phyloP scores from a whole-genome alignment of 2,329 filamentous ascomycete species.

The Aureobasidium leucospermi region DNA sequence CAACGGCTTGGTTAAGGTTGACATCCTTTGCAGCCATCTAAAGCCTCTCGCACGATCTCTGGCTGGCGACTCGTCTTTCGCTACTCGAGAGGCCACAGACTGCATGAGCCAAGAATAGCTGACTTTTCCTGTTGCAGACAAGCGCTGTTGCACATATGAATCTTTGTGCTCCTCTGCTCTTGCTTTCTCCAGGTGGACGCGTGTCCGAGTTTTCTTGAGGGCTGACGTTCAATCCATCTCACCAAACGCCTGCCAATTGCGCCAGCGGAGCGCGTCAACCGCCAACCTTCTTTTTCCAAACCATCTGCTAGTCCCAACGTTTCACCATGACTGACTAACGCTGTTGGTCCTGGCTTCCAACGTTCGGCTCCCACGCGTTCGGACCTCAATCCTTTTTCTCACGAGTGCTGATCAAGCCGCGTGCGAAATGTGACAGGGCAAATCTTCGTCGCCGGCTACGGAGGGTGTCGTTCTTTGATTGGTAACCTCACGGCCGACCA shows the following conservation, averaged over 20 bases:
- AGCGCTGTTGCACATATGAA: conserved; percentile 2
- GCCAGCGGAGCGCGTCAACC: conserved; percentile 13
- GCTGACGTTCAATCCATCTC: background rate
- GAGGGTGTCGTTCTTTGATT: background rate
- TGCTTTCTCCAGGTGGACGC: background rate
- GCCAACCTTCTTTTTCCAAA: conserved; percentile 13
- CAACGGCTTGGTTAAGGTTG: conserved; percentile 6
- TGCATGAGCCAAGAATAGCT: background rate
- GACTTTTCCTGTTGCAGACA: background rate
- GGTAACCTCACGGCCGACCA: background rate
- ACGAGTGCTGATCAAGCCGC: conserved; percentile 2
- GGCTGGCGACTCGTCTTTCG: background rate
- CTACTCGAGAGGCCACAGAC: background rate
- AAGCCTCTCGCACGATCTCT: background rate
- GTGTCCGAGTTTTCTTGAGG: background rate
- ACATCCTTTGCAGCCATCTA: background rate
- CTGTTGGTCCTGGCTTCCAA: conserved; percentile 9
- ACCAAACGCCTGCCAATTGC: conserved; percentile 9
- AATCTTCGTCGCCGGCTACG: background rate
- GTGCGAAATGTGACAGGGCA: conserved; percentile 5
- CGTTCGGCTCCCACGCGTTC: conserved; percentile 12
- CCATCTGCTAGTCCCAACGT: conserved; percentile 11
- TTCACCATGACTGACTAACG: conserved; percentile 6
- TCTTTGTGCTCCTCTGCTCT: background rate
- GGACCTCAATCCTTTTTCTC: background rate